These are phyloP conservation scores for Lasiodiplodia hormozganensis DNA, from an alignment of 2,329 filamentous ascomycete genomes.

Conservation along the genomic window DNA sequence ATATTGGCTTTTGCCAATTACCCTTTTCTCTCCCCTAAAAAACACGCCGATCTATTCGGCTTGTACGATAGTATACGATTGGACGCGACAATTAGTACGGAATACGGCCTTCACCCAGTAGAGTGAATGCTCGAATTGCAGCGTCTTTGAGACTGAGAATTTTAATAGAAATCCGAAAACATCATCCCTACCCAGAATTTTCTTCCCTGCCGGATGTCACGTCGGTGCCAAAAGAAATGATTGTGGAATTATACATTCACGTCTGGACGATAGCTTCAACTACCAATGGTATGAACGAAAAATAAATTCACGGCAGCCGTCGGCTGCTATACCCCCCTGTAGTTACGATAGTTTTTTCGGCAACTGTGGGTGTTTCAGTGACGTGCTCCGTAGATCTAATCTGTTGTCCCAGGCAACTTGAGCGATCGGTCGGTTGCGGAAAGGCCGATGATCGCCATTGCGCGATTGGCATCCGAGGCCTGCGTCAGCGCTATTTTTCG, in stretches of 20 bases:
- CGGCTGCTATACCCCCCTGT: no score
- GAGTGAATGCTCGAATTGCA: not conserved
- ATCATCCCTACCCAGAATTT: no score
- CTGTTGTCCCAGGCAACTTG: not conserved
- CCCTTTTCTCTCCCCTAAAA: not conserved
- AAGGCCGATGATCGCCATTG: conserved; percentile 13
- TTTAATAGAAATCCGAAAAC: not conserved
- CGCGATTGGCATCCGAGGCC: conserved; percentile 9
- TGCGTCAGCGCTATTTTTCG: conserved; percentile 13
- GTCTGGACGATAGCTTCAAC: no score
- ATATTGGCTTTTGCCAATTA: conserved; percentile 19
- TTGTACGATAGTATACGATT: not conserved
- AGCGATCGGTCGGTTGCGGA: not conserved
- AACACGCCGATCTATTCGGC: not conserved
- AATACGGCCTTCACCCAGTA: not conserved
- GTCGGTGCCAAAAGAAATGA: no score
- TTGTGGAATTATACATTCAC: no score
- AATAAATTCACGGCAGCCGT: no score
- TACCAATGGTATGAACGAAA: no score
- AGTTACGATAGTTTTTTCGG: no score
- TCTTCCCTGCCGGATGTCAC: no score
- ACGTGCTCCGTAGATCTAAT: not conserved
- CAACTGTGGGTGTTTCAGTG: not conserved
- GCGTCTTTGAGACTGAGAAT: not conserved
- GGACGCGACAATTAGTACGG: not conserved